phyloP scores from a whole-genome alignment of 2,329 filamentous ascomycete species.

The Lecanicillium sp. region DNA sequence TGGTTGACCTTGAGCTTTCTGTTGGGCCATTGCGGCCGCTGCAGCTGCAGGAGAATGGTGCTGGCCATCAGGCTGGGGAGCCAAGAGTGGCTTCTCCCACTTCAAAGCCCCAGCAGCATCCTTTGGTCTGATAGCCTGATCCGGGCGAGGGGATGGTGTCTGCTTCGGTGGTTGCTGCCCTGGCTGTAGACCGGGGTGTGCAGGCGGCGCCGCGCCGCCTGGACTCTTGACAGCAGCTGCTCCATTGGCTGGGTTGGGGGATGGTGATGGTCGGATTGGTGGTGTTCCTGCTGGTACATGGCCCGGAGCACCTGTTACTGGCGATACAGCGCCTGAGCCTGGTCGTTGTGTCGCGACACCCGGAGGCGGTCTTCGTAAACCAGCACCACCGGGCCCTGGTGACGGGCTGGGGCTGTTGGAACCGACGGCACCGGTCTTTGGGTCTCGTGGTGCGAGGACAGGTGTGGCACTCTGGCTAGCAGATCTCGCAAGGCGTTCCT shows the following conservation, averaged over 20 bases:
- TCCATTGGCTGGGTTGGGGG: conserved; percentile 21
- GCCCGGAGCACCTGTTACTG: conserved; percentile 19
- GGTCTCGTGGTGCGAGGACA: conserved; percentile 23
- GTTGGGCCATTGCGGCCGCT: conserved; percentile 6
- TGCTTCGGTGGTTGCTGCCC: conserved; percentile 23
- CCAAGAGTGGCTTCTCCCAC: conserved; percentile 35
- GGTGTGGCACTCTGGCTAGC: conserved; percentile 27
- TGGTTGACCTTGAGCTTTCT: conserved; percentile 12
- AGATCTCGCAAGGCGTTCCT: conserved; percentile 27
- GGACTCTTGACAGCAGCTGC: conserved; percentile 25
- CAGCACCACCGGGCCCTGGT: conserved; percentile 13
- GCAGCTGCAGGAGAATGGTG: conserved; percentile 17
- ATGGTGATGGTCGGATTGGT: conserved; percentile 19
- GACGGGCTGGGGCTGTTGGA: conserved; percentile 18
- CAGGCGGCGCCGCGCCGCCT: too few relatives aligned
- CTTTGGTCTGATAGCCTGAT: conserved; percentile 21
- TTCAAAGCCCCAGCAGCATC: conserved; percentile 23
- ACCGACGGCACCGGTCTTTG: conserved; percentile 16
- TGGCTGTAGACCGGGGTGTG: conserved; percentile 17
- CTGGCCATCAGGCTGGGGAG: conserved; percentile 18
- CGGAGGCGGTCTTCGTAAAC: conserved; percentile 20
- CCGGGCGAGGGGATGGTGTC: conserved; percentile 25
- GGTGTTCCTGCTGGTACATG: conserved; percentile 20
- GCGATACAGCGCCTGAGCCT: conserved; percentile 12
- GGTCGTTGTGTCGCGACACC: conserved; percentile 28